Percentiles rank a stretch among this genome's conserved stretches.
phyloP scores from a whole-genome alignment of 768 basidiomycete species.

The Mycena chlorophos region DNA sequence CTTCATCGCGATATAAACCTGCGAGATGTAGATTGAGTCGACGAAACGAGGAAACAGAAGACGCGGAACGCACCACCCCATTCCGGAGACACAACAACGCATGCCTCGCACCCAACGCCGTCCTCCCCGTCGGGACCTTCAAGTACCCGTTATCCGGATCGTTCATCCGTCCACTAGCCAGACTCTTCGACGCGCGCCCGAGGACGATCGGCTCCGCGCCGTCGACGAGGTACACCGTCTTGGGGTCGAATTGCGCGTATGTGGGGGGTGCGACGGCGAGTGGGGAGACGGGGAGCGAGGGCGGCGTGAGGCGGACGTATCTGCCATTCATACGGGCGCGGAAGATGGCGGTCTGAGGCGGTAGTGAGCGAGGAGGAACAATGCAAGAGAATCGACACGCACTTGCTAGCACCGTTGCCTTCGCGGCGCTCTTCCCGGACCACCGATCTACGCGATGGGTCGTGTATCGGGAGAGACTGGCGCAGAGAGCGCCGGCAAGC shows the following conservation, averaged over 20 bases:
- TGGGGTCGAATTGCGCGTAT: slow-evolving; percentile 17
- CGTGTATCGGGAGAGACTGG: too few species aligned
- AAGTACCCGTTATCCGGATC: slow-evolving; percentile 19
- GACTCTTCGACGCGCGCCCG: slow-evolving; percentile 7
- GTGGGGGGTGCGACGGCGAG: not conserved
- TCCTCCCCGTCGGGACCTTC: slow-evolving; percentile 15
- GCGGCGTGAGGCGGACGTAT: slow-evolving; percentile 17
- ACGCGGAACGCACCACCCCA: slow-evolving; percentile 5
- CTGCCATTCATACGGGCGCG: slow-evolving; percentile 12
- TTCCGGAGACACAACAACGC: slow-evolving; percentile 19
- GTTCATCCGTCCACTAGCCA: slow-evolving; percentile 2
- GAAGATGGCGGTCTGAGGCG: too few species aligned
- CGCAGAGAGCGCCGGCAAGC: too few species aligned
- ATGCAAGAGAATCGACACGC: too few species aligned
- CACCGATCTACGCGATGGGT: too few species aligned
- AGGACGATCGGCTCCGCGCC: slow-evolving; percentile 12
- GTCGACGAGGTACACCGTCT: slow-evolving; percentile 15
- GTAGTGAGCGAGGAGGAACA: too few species aligned
- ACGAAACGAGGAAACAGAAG: too few species aligned
- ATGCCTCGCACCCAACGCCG: slow-evolving; percentile 15
- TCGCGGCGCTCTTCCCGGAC: too few species aligned
- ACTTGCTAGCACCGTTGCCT: too few species aligned
- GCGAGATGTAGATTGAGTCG: not conserved
- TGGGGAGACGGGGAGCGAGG: slow-evolving; percentile 1
- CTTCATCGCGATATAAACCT: slow-evolving; percentile 21